Percentiles rank a stretch among this genome's conserved stretches.
Conservation (phyloP, 129 eudicot species). For the Centrapalus pauciflorus region DNA sequence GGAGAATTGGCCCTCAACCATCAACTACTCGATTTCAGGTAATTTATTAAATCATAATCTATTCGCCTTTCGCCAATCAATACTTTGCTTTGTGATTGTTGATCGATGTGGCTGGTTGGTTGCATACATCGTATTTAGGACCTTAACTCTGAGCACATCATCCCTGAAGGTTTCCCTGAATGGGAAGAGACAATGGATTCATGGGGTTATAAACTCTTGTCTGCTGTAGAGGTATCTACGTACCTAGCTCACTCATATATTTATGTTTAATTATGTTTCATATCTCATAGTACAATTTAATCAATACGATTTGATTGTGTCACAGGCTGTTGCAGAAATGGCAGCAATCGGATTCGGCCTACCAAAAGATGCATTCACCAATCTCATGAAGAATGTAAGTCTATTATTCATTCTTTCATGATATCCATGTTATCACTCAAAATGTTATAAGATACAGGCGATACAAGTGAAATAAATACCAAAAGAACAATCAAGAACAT, state of each 20-base stretch:
- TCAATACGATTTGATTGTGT: constrained; percentile 11
- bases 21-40: constrained; percentile 64
- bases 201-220: constrained; percentile 76
- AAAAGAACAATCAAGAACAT: too few species aligned
- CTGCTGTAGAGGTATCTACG: constrained; percentile 64
- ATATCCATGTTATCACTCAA: too few species aligned
- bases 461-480: too few species aligned
- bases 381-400: constrained; percentile 69
- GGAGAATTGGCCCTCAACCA: constrained; percentile 91
- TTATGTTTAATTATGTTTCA: background rate
- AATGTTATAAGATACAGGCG: too few species aligned
- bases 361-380: constrained; percentile 78
- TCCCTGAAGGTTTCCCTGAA: constrained; percentile 77
- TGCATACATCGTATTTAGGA: constrained; percentile 34
- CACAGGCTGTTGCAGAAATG: constrained; percentile 89
- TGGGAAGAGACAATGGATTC: constrained; percentile 85
- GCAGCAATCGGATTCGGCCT: constrained; percentile 92
- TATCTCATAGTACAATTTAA: too few species aligned
- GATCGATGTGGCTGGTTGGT: background rate
- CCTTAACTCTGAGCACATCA: constrained; percentile 72
- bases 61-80: background rate
- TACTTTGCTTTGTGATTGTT: background rate
- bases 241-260: background rate
- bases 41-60: background rate
- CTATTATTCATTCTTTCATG: background rate